These are phyloP conservation scores for Fremontodendron californicum DNA, from an alignment of 345 rosid species.

Conservation along the genomic window DNA sequence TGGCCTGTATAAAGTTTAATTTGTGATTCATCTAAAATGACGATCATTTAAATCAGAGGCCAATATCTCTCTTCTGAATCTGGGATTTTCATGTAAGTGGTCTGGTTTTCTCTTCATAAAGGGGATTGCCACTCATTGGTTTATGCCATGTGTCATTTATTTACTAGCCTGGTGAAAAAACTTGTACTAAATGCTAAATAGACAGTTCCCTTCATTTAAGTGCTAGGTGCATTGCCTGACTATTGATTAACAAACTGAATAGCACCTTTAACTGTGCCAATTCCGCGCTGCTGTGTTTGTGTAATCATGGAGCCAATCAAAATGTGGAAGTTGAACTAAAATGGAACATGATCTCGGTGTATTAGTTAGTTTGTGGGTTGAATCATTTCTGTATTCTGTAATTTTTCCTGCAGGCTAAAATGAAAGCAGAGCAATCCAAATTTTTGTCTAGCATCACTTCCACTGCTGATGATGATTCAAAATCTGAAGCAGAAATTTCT, in stretches of 20 bases:
- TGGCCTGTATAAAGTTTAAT: background rate
- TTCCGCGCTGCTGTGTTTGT: background rate
- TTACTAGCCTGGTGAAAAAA: background rate
- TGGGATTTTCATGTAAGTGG: background rate
- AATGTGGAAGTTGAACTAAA: background rate
- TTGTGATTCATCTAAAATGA: background rate
- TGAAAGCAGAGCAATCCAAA: constrained; percentile 94
- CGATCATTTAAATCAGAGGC: background rate
- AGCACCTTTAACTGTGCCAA: background rate
- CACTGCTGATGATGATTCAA: constrained; percentile 36
- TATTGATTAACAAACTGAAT: background rate
- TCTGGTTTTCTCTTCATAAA: background rate
- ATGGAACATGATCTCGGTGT: constrained; percentile 1
- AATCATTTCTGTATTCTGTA: constrained; percentile 17
- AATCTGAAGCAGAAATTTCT: constrained; percentile 42
- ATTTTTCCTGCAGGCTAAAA: constrained; percentile 70
- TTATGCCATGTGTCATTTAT: background rate
- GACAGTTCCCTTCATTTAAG: background rate
- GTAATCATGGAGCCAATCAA: background rate
- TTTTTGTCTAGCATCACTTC: constrained; percentile 68
- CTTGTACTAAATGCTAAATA: background rate
- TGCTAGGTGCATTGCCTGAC: background rate
- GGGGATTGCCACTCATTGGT: background rate
- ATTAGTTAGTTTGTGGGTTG: constrained; percentile 11
- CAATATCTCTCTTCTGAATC: background rate